Evolutionary conservation across 2,329 filamentous ascomycete species (phyloP).

Genomic region (Albifimbria verrucaria): DNA sequence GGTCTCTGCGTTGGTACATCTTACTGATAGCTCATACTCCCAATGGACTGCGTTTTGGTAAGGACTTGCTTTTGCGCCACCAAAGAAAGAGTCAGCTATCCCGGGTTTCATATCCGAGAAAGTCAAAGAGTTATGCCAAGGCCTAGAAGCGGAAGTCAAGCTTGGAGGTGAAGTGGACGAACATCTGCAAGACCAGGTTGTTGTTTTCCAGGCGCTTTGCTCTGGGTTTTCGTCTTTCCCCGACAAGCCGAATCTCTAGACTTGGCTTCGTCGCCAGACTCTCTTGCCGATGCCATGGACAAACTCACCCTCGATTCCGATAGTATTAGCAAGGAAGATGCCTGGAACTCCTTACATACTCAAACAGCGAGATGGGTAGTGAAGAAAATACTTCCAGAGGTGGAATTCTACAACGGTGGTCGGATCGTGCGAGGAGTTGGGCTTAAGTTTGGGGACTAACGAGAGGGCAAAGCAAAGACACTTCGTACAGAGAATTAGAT

Average conservation of each 20-base stretch:
- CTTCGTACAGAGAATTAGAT: too few relatives aligned
- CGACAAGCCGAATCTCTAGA: conserved; percentile 17
- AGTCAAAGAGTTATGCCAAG: conserved; percentile 40
- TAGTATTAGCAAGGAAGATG: conserved; percentile 39
- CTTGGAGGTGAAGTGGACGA: conserved; percentile 49
- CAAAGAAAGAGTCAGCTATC: conserved; percentile 34
- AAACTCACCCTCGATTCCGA: conserved; percentile 22
- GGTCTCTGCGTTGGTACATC: conserved; percentile 55
- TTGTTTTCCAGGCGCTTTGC: conserved; percentile 58
- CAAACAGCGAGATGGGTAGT: conserved; percentile 60
- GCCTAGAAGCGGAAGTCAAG: conserved; percentile 42
- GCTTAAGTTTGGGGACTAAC: conserved; percentile 9
- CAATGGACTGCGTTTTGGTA: conserved; percentile 42
- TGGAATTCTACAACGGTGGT: conserved; percentile 50
- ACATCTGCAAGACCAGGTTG: conserved; percentile 58
- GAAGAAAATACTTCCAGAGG: conserved; percentile 44
- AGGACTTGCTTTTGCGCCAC: conserved; percentile 40
- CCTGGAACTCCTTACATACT: conserved; percentile 46
- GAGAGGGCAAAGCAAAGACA: too few relatives aligned
- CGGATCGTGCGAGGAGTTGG: conserved; percentile 46
- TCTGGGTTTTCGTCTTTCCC: conserved; percentile 48
- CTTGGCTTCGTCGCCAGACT: conserved; percentile 6
- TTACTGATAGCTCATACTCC: conserved; percentile 53
- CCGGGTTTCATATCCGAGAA: conserved; percentile 35
- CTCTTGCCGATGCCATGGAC: conserved; percentile 24